Evolutionary conservation across 495 filamentous ascomycete species (phyloP).

Genomic region (Xylaria intraflava): DNA sequence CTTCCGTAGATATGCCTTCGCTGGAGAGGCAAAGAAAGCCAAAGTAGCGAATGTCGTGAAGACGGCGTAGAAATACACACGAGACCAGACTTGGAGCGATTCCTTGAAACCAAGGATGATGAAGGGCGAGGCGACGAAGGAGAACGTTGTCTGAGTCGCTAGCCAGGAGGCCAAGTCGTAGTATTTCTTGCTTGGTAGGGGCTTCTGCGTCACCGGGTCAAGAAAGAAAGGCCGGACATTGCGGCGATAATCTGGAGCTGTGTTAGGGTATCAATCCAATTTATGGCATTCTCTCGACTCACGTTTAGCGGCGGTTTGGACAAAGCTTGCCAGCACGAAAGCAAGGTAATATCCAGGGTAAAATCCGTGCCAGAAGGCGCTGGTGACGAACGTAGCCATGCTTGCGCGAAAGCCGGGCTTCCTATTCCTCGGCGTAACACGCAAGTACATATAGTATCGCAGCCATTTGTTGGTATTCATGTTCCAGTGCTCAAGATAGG

Average conservation of each 20-base stretch:
- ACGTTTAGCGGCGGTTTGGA: conserved; percentile 95
- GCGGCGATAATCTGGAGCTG: conserved; percentile 68
- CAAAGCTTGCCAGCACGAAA: conserved; percentile 80
- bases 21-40: conserved; percentile 74
- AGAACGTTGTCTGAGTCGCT: conserved; percentile 74
- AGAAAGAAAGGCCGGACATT: conserved; percentile 91
- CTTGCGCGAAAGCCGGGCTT: conserved; percentile 95
- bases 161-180: conserved; percentile 82
- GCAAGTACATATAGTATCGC: conserved; percentile 89
- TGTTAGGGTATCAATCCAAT: neutral
- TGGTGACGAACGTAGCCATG: conserved; percentile 87
- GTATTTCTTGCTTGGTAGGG: conserved; percentile 66
- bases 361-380: conserved; percentile 97
- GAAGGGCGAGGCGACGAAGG: conserved; percentile 78
- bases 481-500: conserved; percentile 88
- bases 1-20: conserved; percentile 53
- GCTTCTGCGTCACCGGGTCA: conserved; percentile 55
- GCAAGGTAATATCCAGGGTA: conserved; percentile 93
- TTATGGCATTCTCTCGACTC: conserved; percentile 23
- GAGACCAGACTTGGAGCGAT: conserved; percentile 67
- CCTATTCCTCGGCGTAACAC: conserved; percentile 90
- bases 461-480: conserved; percentile 98
- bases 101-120: conserved; percentile 63
- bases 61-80: conserved; percentile 85
- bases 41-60: conserved; percentile 57